Evolutionary conservation across 2,329 filamentous ascomycete species (phyloP).

Genomic region (Cladosporium sp.): DNA sequence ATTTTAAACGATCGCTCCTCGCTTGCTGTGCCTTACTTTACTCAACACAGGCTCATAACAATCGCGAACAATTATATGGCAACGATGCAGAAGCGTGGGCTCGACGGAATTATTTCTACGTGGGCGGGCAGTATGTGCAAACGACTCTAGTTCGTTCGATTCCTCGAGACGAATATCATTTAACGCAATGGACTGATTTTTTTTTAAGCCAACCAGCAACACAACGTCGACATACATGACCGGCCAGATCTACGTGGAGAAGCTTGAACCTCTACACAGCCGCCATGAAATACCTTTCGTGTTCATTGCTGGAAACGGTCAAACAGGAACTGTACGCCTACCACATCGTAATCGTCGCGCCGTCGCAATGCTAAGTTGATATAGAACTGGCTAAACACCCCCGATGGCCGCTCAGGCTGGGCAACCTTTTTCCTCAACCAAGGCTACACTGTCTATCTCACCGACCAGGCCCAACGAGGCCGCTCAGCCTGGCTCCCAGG

Average conservation of each 20-base stretch:
- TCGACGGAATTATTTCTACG: constrained; percentile 23
- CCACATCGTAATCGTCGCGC: background rate
- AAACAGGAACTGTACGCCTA: constrained; percentile 43
- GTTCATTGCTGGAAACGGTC: constrained; percentile 47
- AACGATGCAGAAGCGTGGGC: background rate
- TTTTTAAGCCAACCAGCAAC: constrained; percentile 13
- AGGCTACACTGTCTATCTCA: constrained; percentile 50
- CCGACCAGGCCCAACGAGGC: constrained; percentile 43
- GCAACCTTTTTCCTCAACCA: constrained; percentile 48
- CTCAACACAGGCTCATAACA: background rate
- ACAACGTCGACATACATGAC: constrained; percentile 25
- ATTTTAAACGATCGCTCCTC: background rate
- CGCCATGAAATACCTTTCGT: constrained; percentile 39
- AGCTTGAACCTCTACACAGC: constrained; percentile 40
- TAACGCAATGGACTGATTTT: background rate
- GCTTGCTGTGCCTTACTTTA: background rate
- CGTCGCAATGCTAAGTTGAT: too few species aligned
- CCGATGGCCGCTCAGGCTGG: constrained; percentile 50
- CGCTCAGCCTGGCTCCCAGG: constrained; percentile 27
- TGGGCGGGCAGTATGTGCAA: constrained; percentile 27
- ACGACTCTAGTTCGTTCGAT: background rate
- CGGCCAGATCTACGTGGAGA: constrained; percentile 58
- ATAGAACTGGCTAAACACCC: constrained; percentile 50
- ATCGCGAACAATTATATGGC: background rate
- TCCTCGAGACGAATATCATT: background rate